Percentiles rank a stretch among this genome's conserved stretches.
Evolutionary conservation across 345 rosid species (phyloP).

Genomic region (Lenwebbia sp.): DNA sequence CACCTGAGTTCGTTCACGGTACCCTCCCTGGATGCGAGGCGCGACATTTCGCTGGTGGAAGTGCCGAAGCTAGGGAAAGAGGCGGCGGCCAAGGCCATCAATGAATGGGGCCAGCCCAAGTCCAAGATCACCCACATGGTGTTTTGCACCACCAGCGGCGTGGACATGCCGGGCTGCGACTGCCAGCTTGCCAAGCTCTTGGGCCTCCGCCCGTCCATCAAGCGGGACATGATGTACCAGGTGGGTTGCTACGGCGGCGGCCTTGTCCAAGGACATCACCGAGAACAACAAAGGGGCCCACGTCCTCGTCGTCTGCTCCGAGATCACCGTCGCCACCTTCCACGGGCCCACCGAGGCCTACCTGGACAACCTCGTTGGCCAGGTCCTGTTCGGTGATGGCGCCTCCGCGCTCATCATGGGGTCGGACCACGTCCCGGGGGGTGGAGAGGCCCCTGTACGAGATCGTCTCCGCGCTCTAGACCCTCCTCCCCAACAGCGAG

Average conservation of each 20-base stretch:
- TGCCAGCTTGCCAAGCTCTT: slow-evolving; percentile 48
- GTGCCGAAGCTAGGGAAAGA: slow-evolving; percentile 70
- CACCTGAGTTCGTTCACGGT: slow-evolving; percentile 49
- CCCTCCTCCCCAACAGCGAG: slow-evolving; percentile 30
- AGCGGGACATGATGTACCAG: slow-evolving; percentile 50
- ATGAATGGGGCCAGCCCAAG: slow-evolving; percentile 54
- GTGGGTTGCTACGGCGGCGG: slow-evolving; percentile 45
- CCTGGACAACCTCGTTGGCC: slow-evolving; percentile 37
- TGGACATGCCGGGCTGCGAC: slow-evolving; percentile 55
- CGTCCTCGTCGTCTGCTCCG: slow-evolving; percentile 37
- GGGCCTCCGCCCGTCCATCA: slow-evolving; percentile 40
- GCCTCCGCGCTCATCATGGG: slow-evolving; percentile 38
- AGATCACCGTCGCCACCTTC: slow-evolving; percentile 22
- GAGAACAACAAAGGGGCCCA: slow-evolving; percentile 47
- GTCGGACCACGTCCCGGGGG: slow-evolving; percentile 12
- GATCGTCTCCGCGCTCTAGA: slow-evolving; percentile 29
- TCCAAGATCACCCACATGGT: slow-evolving; percentile 48
- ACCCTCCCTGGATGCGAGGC: slow-evolving; percentile 55
- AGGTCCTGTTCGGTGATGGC: slow-evolving; percentile 40
- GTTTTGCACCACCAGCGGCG: slow-evolving; percentile 33
- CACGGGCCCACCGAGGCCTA: slow-evolving; percentile 36
- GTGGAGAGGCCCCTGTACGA: slow-evolving; percentile 32
- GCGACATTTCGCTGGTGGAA: slow-evolving; percentile 56
- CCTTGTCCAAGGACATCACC: slow-evolving; percentile 36
- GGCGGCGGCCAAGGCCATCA: slow-evolving; percentile 61